Evolutionary conservation across 2,329 filamentous ascomycete genomes (phyloP).

Genomic region (Camillea tinctor): DNA sequence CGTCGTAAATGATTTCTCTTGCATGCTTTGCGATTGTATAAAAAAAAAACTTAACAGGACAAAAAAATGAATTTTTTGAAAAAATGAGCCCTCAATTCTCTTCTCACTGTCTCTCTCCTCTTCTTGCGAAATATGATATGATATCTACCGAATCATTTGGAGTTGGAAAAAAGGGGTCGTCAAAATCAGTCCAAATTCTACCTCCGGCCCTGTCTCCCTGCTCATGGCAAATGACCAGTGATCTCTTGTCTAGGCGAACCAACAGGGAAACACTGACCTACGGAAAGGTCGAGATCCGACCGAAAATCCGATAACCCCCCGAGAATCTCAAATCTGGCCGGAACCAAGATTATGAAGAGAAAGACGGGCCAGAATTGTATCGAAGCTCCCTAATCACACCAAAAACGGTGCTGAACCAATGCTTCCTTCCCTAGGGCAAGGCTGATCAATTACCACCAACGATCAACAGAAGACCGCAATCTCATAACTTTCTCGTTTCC

Average conservation of each 20-base stretch:
- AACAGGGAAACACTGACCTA: background rate
- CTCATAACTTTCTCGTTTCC: slow-evolving; percentile 12
- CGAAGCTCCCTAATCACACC: slow-evolving; percentile 15
- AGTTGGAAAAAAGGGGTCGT: slow-evolving; percentile 13
- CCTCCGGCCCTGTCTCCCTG: slow-evolving; percentile 4
- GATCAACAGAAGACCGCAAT: slow-evolving; percentile 5
- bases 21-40: background rate
- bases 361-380: slow-evolving; percentile 14
- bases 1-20: no score
- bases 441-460: background rate
- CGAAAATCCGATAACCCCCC: slow-evolving; percentile 15
- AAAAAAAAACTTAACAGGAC: background rate
- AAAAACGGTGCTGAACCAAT: slow-evolving; percentile 11
- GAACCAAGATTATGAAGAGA: slow-evolving; percentile 19
- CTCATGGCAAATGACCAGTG: slow-evolving; percentile 15
- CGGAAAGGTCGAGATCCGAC: slow-evolving; percentile 4
- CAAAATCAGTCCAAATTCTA: slow-evolving; percentile 14
- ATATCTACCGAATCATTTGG: slow-evolving; percentile 28
- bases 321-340: slow-evolving; percentile 18
- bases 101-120: slow-evolving; percentile 15
- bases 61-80: slow-evolving; percentile 1
- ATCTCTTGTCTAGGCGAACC: slow-evolving; percentile 12
- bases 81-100: slow-evolving; percentile 1
- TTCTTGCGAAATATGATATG: slow-evolving; percentile 18
- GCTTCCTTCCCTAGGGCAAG: slow-evolving; percentile 9